Percentiles rank a stretch among this genome's conserved stretches.
phyloP scores from a whole-genome alignment of 2,329 filamentous ascomycete species.

The Dothideomycetes sp. region DNA sequence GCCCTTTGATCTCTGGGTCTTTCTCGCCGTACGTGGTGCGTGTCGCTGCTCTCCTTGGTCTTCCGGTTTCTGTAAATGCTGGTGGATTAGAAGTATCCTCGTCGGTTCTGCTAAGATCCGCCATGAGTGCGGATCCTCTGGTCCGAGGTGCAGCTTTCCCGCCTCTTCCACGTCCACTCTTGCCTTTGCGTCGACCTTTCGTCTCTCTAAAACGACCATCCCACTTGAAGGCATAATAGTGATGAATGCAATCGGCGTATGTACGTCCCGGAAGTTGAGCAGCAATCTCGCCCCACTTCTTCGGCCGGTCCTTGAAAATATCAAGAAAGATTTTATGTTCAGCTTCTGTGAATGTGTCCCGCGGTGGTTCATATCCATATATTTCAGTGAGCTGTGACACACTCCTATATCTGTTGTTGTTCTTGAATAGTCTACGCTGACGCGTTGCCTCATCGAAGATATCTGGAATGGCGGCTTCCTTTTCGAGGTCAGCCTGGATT shows the following conservation, averaged over 20 bases:
- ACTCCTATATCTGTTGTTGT: conserved; percentile 54
- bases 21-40: conserved; percentile 62
- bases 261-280: conserved; percentile 55
- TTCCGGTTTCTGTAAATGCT: conserved; percentile 34
- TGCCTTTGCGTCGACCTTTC: conserved; percentile 24
- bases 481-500: conserved; percentile 62
- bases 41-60: conserved; percentile 45
- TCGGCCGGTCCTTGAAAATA: conserved; percentile 62
- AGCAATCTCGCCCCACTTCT: conserved; percentile 73
- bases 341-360: conserved; percentile 63
- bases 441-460: conserved; percentile 55
- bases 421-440: conserved; percentile 47
- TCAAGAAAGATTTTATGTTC: conserved; percentile 63
- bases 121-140: conserved; percentile 48
- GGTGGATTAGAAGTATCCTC: conserved; percentile 27
- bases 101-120: conserved; percentile 44
- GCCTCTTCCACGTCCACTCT: conserved; percentile 31
- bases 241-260: conserved; percentile 72
- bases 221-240: conserved; percentile 75
- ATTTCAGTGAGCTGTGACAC: conserved; percentile 56
- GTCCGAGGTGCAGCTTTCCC: conserved; percentile 33
- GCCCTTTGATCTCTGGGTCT: conserved; percentile 50
- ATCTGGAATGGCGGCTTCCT: conserved; percentile 63
- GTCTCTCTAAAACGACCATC: conserved; percentile 65
- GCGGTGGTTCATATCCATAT: conserved; percentile 61